A percentile compares a stretch with the other conserved stretches of the same genome.
Conservation (phyloP, 371 early-diverging fungal species). For the Fennellomyces sp. region DNA sequence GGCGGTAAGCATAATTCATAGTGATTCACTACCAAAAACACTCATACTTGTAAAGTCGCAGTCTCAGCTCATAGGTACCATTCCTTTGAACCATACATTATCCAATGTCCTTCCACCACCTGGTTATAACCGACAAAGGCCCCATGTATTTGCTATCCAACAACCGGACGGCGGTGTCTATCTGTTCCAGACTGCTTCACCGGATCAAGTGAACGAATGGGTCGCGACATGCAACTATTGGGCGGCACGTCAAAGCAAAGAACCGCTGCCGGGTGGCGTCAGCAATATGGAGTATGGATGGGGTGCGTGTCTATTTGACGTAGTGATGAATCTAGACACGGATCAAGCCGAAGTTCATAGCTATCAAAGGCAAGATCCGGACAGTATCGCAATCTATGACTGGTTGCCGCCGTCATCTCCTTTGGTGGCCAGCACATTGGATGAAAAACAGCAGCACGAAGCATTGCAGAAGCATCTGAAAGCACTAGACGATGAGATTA, state of each 20-base stretch:
- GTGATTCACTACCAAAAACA: no score
- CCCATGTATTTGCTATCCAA: conserved; percentile 89
- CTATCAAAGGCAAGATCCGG: conserved; percentile 26
- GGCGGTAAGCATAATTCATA: conserved; percentile 25
- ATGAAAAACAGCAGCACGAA: conserved; percentile 38
- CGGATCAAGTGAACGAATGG: conserved; percentile 78
- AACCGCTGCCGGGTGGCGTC: conserved; percentile 83
- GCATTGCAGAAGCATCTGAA: conserved; percentile 32
- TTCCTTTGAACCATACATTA: conserved; percentile 79
- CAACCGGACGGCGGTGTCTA: conserved; percentile 79
- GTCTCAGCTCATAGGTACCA: conserved; percentile 49
- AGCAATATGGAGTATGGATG: conserved; percentile 93
- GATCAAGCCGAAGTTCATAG: conserved; percentile 32
- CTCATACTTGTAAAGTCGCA: not conserved
- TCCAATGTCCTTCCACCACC: conserved; percentile 84
- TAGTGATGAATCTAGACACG: conserved; percentile 32
- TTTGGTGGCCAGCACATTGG: conserved; percentile 32
- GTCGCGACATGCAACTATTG: conserved; percentile 89
- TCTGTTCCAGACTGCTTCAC: conserved; percentile 79
- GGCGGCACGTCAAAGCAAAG: conserved; percentile 89
- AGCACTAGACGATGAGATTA: conserved; percentile 39
- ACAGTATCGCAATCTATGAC: conserved; percentile 30
- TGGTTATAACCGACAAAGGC: conserved; percentile 78
- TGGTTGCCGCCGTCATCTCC: conserved; percentile 49
- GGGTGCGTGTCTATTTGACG: conserved; percentile 64